Evolutionary conservation across 371 early-diverging fungal genomes (phyloP), one percentile per base, ranked within the genome.

Genomic region (Rhizopus sp.): DNA sequence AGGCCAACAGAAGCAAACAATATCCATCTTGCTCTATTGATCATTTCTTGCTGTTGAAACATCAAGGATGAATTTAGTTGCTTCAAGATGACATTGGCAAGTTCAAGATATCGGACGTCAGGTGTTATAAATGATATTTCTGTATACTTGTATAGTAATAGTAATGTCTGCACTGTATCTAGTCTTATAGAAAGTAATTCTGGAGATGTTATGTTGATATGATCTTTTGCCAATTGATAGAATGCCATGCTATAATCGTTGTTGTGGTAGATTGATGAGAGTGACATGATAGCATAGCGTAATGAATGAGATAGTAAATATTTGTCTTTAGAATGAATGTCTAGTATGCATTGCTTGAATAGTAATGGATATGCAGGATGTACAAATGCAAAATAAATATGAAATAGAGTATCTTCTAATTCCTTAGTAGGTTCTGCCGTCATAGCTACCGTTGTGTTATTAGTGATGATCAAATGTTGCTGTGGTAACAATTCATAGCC

Each of bases 301-400:
- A 66, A 44, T 40, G 47, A 31, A n/a, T 55, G 44, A 16, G 54
- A 54, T 7, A 65, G 45, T 17, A 51, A 30, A 1, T 58, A 10
- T 33, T 42, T 44, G 29, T 53, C 52, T 40, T 58, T 46, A 6
- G 49, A 50, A 17, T 68, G 63, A 45, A 46, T 60, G 47, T 55
- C 41, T 2, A 33, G 12, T 7, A 60, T 29, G 3, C 53, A 55
- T 23, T 61, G 62, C 15, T 50, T 55, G 4, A 65, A 29, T 33
- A 88, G 50, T 10, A 88, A 63, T 3, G 90, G 89, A 32, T 84
- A 76, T 49, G 75, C 80, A 0, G 86, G 83, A 65, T 91, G 82
- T 12, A 88, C 73, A 49, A 73, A 71, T 35, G 78, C 68, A 70
- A 91, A 89, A 72, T 79, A 90, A 33, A 79, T 60, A 30, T 78